Conservation (phyloP, 768 basidiomycete species). For the Daedalea quercina region DNA sequence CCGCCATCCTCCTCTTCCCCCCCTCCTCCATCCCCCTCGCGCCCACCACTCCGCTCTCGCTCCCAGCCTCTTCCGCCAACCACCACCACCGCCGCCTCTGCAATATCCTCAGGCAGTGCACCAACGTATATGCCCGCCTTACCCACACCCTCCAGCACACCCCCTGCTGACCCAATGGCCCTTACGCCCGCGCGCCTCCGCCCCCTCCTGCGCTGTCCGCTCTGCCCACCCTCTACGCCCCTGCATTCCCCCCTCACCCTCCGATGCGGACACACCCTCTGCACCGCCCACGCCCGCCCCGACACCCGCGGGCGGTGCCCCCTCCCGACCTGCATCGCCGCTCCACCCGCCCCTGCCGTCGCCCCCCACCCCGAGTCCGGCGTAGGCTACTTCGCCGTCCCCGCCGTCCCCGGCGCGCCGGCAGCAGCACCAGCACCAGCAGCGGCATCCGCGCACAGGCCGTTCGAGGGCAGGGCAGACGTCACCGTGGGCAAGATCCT, state of each 20-base stretch:
- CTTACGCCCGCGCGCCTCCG: slow-evolving; percentile 21
- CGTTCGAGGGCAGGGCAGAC: slow-evolving; percentile 30
- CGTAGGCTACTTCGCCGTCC: slow-evolving; percentile 29
- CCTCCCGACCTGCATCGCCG: slow-evolving; percentile 27
- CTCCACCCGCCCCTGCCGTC: slow-evolving; percentile 15
- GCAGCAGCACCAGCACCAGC: slow-evolving; percentile 62
- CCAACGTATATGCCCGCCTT: neutral
- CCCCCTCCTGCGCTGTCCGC: slow-evolving; percentile 44
- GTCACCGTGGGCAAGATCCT: slow-evolving; percentile 55
- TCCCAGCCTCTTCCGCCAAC: too few species aligned
- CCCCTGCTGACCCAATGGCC: neutral
- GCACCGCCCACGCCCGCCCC: slow-evolving; percentile 32
- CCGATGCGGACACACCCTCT: slow-evolving; percentile 81
- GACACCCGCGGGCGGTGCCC: slow-evolving; percentile 21
- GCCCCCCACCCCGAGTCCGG: slow-evolving; percentile 25
- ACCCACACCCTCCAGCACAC: neutral
- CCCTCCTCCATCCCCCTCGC: neutral
- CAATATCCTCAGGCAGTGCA: neutral
- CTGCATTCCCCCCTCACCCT: slow-evolving; percentile 49
- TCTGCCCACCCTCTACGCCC: slow-evolving; percentile 35
- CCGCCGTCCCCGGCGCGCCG: slow-evolving; percentile 18
- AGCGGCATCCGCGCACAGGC: slow-evolving; percentile 47
- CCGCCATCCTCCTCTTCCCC: neutral
- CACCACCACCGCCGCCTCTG: neutral
- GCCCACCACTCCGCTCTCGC: too few species aligned